Evolutionary conservation across 2,329 filamentous ascomycete species (phyloP).

Genomic region (Colletotrichum simmondsii): DNA sequence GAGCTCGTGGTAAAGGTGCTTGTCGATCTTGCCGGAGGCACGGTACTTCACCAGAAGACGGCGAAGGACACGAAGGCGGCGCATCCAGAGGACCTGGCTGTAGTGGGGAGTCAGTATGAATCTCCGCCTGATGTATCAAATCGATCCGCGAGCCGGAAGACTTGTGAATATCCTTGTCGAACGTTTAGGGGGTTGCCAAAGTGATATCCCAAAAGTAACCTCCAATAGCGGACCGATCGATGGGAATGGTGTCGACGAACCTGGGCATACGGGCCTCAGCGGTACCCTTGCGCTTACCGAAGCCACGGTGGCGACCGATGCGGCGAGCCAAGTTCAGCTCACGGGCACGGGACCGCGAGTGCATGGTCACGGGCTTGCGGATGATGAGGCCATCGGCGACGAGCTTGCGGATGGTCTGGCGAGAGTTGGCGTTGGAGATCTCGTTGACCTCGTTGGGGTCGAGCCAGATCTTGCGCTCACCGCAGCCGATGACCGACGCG

Average conservation of each 20-base stretch:
- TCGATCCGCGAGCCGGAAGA: background rate
- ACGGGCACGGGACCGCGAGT: slow-evolving; percentile 96
- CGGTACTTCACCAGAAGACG: slow-evolving; percentile 99
- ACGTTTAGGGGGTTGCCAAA: background rate
- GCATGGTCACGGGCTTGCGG: slow-evolving; percentile 99
- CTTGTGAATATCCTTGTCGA: background rate
- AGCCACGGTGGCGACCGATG: slow-evolving; percentile 97
- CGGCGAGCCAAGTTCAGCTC: slow-evolving; percentile 94
- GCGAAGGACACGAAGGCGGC: slow-evolving; percentile 98
- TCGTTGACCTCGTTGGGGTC: slow-evolving; percentile 99
- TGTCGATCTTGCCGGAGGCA: slow-evolving; percentile 99
- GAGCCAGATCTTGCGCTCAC: slow-evolving; percentile 99
- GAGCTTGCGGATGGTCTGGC: slow-evolving; percentile 99
- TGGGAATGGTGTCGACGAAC: slow-evolving; percentile 63
- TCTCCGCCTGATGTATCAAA: background rate
- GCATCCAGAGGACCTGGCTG: slow-evolving; percentile 99
- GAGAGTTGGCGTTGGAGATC: slow-evolving; percentile 99
- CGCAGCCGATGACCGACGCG: slow-evolving; percentile 97
- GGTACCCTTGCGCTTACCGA: slow-evolving; percentile 99
- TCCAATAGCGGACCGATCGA: background rate
- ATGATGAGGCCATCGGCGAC: slow-evolving; percentile 99
- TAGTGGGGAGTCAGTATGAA: slow-evolving; percentile 40
- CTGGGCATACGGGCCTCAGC: slow-evolving; percentile 99
- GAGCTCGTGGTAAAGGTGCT: slow-evolving; percentile 99
- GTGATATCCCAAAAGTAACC: background rate